These are phyloP conservation scores for Oidiodendron maius DNA, from an alignment of 495 filamentous ascomycete species.

Conservation along the genomic window DNA sequence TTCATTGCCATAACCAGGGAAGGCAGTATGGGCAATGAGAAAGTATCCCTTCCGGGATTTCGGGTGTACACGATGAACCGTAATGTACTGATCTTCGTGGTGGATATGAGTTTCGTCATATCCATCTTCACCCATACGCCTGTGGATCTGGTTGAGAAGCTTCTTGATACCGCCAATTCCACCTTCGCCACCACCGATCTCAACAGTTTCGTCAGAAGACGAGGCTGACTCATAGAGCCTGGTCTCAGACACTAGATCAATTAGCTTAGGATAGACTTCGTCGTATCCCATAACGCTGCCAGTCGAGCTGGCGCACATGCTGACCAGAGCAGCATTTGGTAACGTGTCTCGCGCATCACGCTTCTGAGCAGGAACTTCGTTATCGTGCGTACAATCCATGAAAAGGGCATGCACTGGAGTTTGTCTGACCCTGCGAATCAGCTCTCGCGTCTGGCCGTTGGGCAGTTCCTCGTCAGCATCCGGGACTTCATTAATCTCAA, in stretches of 20 bases:
- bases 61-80: conserved; percentile 91
- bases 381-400: conserved; percentile 99
- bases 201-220: conserved; percentile 56
- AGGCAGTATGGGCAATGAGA: conserved; percentile 90
- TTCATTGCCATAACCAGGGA: conserved; percentile 77
- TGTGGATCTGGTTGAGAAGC: conserved; percentile 87
- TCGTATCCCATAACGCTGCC: conserved; percentile 99
- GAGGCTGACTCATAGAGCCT: conserved; percentile 65
- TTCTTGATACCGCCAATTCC: conserved; percentile 89
- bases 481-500: conserved; percentile 67
- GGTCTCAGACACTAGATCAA: conserved; percentile 86
- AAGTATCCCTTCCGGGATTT: conserved; percentile 88
- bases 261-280: conserved; percentile 86
- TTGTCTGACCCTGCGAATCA: conserved; percentile 67
- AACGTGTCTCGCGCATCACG: conserved; percentile 90
- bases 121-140: conserved; percentile 84
- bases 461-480: conserved; percentile 30
- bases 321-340: conserved; percentile 90
- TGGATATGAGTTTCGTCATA: conserved; percentile 96
- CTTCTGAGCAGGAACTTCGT: conserved; percentile 93
- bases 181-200: conserved; percentile 56
- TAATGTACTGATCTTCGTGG: conserved; percentile 92
- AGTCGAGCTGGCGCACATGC: conserved; percentile 89
- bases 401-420: conserved; percentile 89
- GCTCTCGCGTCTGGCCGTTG: conserved; percentile 20